Base-by-base conservation (phyloP, 805 yeast genomes). In the Candida tibetensis region DNA sequence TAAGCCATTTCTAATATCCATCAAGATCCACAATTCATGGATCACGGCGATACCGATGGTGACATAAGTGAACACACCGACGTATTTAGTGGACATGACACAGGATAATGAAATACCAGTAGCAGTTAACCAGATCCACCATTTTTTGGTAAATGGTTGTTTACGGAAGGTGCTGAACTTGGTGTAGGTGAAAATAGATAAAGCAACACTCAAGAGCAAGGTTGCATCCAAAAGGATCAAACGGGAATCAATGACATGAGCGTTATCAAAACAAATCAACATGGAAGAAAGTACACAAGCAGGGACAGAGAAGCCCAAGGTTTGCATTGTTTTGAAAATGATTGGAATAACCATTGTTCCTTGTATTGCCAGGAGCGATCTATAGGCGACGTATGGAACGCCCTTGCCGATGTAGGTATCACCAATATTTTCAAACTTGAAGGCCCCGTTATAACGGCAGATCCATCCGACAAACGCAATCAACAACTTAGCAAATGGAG, bases 51-150 rank as follows among this genome's bases (percentile, higher is more conserved):
- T 62, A 22, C 99, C 99, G 48, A 93, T 79, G 36, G 95, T 79
- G 34, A 82, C 72, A 60, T 83, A 93, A 0, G 98, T 89, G 71
- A 93, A 84, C 6, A 85, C 84, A 62, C 99, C 99, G 30, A 93
- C 96, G 62, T 93, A 90, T 59, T 93, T 93, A 41, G 97, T 93
- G 31, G 96, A 85, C 42, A 93, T 91, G 22, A 93, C 97, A 58
- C 91, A 81, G 0, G 97, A 87, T 41, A 93, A 74, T 1, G 91
- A 72, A 6, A 87, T 69, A 28, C 99, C 99, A 4, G 98, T 91
- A 31, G 77, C 62, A 18, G 72, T 57, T 33, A 93, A 72, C 99
- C 99, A 93, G 34, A 68, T 64, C 81, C 93, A 86, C 99, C 99
- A 93, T 39, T 68, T 46, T 28, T 49, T 49, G 12, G 85, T 55